These are phyloP conservation scores for Podospora appendiculata DNA, from an alignment of 495 filamentous ascomycete genomes.

Conservation along the genomic window DNA sequence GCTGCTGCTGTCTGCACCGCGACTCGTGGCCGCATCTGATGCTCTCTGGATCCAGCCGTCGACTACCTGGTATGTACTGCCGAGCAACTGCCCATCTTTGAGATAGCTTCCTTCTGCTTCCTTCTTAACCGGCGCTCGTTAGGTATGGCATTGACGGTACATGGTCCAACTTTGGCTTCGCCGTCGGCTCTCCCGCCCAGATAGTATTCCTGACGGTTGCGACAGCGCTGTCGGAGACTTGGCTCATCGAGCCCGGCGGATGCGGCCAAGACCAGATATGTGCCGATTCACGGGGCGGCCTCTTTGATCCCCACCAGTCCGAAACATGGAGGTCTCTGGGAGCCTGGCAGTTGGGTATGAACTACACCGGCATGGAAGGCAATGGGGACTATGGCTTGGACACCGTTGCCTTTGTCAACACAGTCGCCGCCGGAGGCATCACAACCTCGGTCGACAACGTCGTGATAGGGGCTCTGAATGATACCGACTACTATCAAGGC, in stretches of 20 bases:
- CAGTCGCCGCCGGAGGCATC: slow-evolving; percentile 18
- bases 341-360: slow-evolving; percentile 46
- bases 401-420: slow-evolving; percentile 38
- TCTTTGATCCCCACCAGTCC: slow-evolving; percentile 44
- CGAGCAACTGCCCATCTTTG: not conserved
- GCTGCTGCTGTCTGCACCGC: slow-evolving; percentile 28
- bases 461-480: slow-evolving; percentile 46
- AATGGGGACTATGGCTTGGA: slow-evolving; percentile 57
- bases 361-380: slow-evolving; percentile 41
- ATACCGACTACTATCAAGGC: slow-evolving; percentile 49
- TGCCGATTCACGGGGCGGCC: slow-evolving; percentile 39
- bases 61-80: slow-evolving; percentile 30
- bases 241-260: slow-evolving; percentile 45
- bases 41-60: slow-evolving; percentile 38
- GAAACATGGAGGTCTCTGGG: slow-evolving; percentile 50
- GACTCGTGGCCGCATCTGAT: slow-evolving; percentile 22
- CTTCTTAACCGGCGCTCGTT: not conserved
- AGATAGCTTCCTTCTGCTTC: not conserved
- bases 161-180: slow-evolving; percentile 47
- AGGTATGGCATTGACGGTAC: slow-evolving; percentile 44
- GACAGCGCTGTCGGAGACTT: slow-evolving; percentile 49
- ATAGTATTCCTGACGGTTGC: slow-evolving; percentile 49
- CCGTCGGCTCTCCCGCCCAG: slow-evolving; percentile 49
- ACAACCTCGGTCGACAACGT: slow-evolving; percentile 38
- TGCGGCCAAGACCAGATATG: slow-evolving; percentile 39